Evolutionary conservation across 495 filamentous ascomycete species (phyloP).

Genomic region (Aspergillus olivimuriae): DNA sequence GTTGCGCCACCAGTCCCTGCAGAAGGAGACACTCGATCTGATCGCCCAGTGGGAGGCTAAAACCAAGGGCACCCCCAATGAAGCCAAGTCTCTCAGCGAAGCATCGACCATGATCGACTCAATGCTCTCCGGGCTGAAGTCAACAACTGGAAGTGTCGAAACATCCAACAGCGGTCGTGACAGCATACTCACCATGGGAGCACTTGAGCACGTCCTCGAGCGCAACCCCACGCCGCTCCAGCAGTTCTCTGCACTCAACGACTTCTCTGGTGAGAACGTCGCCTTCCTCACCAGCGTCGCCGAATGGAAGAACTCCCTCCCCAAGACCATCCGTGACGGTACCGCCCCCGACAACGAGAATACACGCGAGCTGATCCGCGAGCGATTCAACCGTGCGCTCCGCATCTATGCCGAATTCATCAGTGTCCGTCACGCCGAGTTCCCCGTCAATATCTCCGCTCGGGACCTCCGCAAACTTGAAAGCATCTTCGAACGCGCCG

Average conservation of each 20-base stretch:
- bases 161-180: slow-evolving; percentile 20
- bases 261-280: slow-evolving; percentile 65
- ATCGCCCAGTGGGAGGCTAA: slow-evolving; percentile 30
- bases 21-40: slow-evolving; percentile 29
- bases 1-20: slow-evolving; percentile 42
- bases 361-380: slow-evolving; percentile 23
- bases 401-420: slow-evolving; percentile 54
- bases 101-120: slow-evolving; percentile 26
- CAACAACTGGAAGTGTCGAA: slow-evolving; percentile 22
- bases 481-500: slow-evolving; percentile 40
- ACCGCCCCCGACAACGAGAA: slow-evolving; percentile 11
- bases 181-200: slow-evolving; percentile 50
- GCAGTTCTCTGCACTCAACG: slow-evolving; percentile 52
- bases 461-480: slow-evolving; percentile 43
- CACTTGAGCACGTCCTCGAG: slow-evolving; percentile 51
- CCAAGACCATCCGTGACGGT: slow-evolving; percentile 13
- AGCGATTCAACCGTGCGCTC: slow-evolving; percentile 46
- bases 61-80: slow-evolving; percentile 18
- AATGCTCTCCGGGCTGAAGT: slow-evolving; percentile 30
- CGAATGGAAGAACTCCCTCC: slow-evolving; percentile 43
- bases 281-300: slow-evolving; percentile 54
- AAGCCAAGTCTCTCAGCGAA: slow-evolving; percentile 24
- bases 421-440: slow-evolving; percentile 48
- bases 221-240: slow-evolving; percentile 50
- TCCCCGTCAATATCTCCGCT: slow-evolving; percentile 57